These are phyloP conservation scores for Bipolaris bicolor DNA, from an alignment of 2,329 filamentous ascomycete species.

Conservation along the genomic window DNA sequence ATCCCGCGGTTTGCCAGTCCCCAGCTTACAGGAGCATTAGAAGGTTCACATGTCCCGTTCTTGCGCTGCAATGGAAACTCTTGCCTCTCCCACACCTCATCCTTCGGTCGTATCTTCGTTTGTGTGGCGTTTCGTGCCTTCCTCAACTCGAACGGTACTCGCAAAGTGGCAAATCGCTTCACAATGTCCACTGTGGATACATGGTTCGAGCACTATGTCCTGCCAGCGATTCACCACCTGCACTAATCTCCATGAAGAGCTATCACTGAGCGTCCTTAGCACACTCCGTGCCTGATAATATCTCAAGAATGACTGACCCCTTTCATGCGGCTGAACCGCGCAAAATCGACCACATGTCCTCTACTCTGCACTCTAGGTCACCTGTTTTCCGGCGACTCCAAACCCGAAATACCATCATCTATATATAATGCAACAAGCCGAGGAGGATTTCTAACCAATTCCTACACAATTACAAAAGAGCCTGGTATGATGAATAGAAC, in stretches of 20 bases:
- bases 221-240: background rate
- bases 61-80: background rate
- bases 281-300: no score
- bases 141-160: background rate
- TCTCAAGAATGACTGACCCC: no score
- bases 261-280: no score
- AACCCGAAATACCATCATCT: no score
- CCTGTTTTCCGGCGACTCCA: no score
- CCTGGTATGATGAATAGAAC: no score
- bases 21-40: conserved; percentile 15
- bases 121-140: background rate
- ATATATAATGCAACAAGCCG: no score
- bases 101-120: background rate
- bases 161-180: background rate
- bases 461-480: no score
- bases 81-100: background rate
- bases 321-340: no score
- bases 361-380: no score
- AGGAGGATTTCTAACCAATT: no score
- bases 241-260: background rate
- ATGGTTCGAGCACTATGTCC: background rate
- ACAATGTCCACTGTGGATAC: background rate
- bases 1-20: conserved; percentile 16
- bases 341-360: no score
- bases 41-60: conserved; percentile 5